A percentile compares a stretch with the other conserved stretches of the same genome.
These are phyloP conservation scores for Pseudogymnoascus sp. DNA, from an alignment of 2,329 filamentous ascomycete genomes.

Conservation along the genomic window DNA sequence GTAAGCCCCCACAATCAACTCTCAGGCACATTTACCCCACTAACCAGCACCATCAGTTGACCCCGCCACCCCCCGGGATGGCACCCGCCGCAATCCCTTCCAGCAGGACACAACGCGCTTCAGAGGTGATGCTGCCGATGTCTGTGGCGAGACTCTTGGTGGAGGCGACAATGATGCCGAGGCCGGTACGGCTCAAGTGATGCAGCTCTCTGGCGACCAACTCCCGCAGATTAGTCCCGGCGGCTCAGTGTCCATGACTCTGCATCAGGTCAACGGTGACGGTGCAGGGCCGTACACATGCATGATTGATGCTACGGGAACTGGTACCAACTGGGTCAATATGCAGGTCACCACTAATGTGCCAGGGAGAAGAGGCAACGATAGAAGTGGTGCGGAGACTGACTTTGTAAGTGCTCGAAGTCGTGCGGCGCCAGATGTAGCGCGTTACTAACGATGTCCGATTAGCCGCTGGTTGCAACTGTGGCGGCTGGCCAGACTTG, in stretches of 20 bases:
- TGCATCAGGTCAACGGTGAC: slow-evolving; percentile 62
- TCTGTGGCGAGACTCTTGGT: slow-evolving; percentile 52
- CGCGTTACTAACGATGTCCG: slow-evolving; percentile 12
- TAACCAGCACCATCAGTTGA: slow-evolving; percentile 40
- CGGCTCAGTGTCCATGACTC: slow-evolving; percentile 52
- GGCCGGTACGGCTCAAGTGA: slow-evolving; percentile 48
- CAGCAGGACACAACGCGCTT: slow-evolving; percentile 60
- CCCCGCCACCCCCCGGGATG: slow-evolving; percentile 52
- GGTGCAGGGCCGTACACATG: slow-evolving; percentile 51
- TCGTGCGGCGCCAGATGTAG: background rate
- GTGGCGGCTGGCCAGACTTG: slow-evolving; percentile 50
- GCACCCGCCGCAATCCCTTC: slow-evolving; percentile 53
- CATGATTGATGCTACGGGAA: slow-evolving; percentile 56
- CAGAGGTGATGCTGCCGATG: slow-evolving; percentile 43
- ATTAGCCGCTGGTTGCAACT: slow-evolving; percentile 47
- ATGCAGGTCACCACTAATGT: slow-evolving; percentile 50
- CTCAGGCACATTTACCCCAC: slow-evolving; percentile 10
- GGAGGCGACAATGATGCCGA: slow-evolving; percentile 51
- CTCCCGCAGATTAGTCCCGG: slow-evolving; percentile 54
- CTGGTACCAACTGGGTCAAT: slow-evolving; percentile 44
- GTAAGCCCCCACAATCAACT: slow-evolving; percentile 23
- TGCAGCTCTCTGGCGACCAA: slow-evolving; percentile 47
- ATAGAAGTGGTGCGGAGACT: slow-evolving; percentile 32
- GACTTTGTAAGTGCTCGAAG: slow-evolving; percentile 28
- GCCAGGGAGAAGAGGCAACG: slow-evolving; percentile 38